Conservation (phyloP, 176 grass and related monocot species). For the Typha latifolia region DNA sequence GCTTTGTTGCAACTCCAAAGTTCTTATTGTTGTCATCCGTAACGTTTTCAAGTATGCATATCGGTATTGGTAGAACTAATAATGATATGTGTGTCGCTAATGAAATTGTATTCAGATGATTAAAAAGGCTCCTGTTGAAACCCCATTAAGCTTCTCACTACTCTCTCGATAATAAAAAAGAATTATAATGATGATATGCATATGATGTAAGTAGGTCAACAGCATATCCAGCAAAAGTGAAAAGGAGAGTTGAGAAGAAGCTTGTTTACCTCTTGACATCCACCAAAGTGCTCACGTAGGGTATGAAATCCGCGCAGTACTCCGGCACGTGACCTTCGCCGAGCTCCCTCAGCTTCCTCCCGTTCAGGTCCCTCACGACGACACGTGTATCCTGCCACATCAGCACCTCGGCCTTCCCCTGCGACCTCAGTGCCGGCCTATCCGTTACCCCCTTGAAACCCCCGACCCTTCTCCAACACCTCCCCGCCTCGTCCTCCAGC, state of each 20-base stretch:
- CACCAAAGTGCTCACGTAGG: constrained; percentile 31
- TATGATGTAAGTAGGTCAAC: neutral
- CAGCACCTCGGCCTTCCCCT: constrained; percentile 35
- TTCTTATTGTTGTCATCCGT: no score
- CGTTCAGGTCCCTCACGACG: constrained; percentile 29
- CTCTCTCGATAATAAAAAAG: no score
- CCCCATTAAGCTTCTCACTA: no score
- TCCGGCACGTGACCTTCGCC: neutral
- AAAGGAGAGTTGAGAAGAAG: neutral
- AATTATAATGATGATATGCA: no score
- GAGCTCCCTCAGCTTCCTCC: constrained; percentile 8
- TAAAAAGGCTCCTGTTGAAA: no score
- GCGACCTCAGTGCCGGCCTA: constrained; percentile 23
- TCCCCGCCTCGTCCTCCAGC: constrained; percentile 3
- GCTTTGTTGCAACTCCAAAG: no score
- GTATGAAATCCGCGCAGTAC: constrained; percentile 28
- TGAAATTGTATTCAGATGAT: no score
- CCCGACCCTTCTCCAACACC: neutral
- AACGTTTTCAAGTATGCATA: no score
- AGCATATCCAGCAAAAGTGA: neutral
- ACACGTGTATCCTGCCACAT: constrained; percentile 24
- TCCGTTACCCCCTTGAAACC: constrained; percentile 11
- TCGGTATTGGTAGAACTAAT: no score
- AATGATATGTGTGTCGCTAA: no score
- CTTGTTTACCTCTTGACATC: constrained; percentile 27